Base-by-base conservation (phyloP, 164 flowering plant genomes). In the Vitis rupestris region DNA sequence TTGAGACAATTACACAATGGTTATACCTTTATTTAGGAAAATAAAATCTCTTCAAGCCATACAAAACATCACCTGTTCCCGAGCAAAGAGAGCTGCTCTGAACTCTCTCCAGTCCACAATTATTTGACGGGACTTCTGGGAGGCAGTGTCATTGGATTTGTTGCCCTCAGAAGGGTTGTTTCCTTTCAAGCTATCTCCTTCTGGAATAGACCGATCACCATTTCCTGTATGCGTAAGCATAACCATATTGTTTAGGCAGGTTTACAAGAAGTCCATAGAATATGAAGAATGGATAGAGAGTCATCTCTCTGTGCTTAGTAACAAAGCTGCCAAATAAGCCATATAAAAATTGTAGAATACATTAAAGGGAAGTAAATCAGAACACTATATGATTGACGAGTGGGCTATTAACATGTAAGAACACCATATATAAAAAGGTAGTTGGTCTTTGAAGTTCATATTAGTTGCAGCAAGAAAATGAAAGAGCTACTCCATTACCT, bases 71-170 rank as follows among this genome's bases (percentile, higher is more conserved):
- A 92, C 98, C 97, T 85, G 88, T 74, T 89, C 88, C 53, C 67
- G 83, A 50, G 72, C 65, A 74, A 76, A 85, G 31, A 91, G 86
- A 64, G 75, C 67, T 52, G 99, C 97, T 72, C 99, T 83, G 76
- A 89, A 84, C 74, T 86, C 91, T 84, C 99, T 84, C 98, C 98
- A 91, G 74, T 91, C 94, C 63, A 72, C 64, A 58, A 79, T 79
- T 56, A 66, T 66, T 56, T n/a, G 82, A 50, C 80, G 78, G 11
- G 86, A 70, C 65, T 85, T 79, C 44, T 77, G 78, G 12, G 85
- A 75, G 52, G 81, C 67, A 61, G 69, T 68, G 16, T 89, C 86
- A 69, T 79, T 75, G 13, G 81, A 75, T 75, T 79, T 84, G 61
- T 77, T 81, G 74, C 76, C 80, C 55, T 83, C 83, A 51, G 80